Evolutionary conservation across 148 eudicot species (phyloP), one percentile per base, ranked within the genome.

Genomic region (Linanthus parryae): DNA sequence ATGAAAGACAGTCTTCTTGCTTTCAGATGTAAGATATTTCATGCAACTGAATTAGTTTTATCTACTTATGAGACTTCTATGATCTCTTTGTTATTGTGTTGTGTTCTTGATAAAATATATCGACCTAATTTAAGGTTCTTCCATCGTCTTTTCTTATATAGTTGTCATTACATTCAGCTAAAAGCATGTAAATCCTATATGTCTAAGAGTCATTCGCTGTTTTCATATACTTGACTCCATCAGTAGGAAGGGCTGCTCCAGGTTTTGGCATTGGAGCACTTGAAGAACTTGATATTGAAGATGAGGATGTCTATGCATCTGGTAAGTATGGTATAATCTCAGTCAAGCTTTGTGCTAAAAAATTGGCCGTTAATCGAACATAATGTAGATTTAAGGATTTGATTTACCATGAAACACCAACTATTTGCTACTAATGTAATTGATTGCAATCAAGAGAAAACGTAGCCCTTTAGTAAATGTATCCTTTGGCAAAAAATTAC

Each of bases 181-280:
- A 11, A 31, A 31, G 11, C 11, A 5, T 35, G 31, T 28, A 16
- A 37, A 39, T 20, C 12, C 37, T 52, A 29, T 17, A 37, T 52
- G 34, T 19, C 33, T 55, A 29, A 11, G 55, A 48, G 52, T 52
- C 51, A 49, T 44, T 21, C 33, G 31, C 19, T 50, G 10, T 43
- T 44, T 55, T 29, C 62, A 20, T 25, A 34, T 62, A 55, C 53
- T 57, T 59, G 16, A 63, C 48, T 72, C 60, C 48, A 51, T 62
- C 76, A 82, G 82, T 92, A 72, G 80, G 81, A 81, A 86, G 67
- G 69, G 54, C 73, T 70, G 86, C 86, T 68, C 79, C 88, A 68
- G 97, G 97, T 45, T 91, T 91, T 74, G 95, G 97, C 56, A 83
- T 91, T 69, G 97, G 97, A 40, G 95, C 95, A 19, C 71, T 91